These are phyloP conservation scores for Trichosporon asahii DNA, from an alignment of 1,284 basidiomycete species.

Conservation along the genomic window DNA sequence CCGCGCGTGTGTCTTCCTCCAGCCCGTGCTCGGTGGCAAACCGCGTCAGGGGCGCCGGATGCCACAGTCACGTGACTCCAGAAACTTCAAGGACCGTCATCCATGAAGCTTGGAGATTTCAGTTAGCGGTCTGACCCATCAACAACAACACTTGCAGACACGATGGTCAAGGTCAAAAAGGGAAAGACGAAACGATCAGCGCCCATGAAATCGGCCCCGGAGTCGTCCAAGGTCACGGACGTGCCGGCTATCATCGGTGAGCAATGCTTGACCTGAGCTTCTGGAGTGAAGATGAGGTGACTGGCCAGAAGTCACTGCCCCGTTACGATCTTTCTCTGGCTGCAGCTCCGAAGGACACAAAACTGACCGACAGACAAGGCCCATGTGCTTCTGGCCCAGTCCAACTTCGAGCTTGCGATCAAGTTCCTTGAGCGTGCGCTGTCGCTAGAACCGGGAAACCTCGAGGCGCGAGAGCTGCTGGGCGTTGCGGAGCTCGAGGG, in stretches of 20 bases:
- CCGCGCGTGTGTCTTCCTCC: too few species aligned
- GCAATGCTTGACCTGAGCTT: neutral
- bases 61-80: neutral
- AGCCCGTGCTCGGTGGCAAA: neutral
- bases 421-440: slow-evolving; percentile 69
- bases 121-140: neutral
- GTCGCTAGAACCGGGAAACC: slow-evolving; percentile 63
- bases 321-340: too few species aligned
- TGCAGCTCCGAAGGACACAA: neutral
- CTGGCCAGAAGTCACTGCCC: too few species aligned
- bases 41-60: neutral
- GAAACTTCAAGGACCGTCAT: slow-evolving; percentile 10
- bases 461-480: slow-evolving; percentile 72
- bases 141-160: slow-evolving; percentile 1
- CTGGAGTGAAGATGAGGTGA: neutral
- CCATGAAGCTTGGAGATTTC: neutral
- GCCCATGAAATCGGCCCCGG: neutral
- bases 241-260: slow-evolving; percentile 32
- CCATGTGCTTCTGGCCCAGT: slow-evolving; percentile 72
- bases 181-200: slow-evolving; percentile 11
- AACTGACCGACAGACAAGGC: slow-evolving; percentile 52
- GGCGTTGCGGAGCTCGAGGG: slow-evolving; percentile 73
- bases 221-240: slow-evolving; percentile 18
- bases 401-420: slow-evolving; percentile 75
- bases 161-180: slow-evolving; percentile 10